Evolutionary conservation across 2,329 filamentous ascomycete species (phyloP).

Genomic region (Trichoderma afroharzianum): DNA sequence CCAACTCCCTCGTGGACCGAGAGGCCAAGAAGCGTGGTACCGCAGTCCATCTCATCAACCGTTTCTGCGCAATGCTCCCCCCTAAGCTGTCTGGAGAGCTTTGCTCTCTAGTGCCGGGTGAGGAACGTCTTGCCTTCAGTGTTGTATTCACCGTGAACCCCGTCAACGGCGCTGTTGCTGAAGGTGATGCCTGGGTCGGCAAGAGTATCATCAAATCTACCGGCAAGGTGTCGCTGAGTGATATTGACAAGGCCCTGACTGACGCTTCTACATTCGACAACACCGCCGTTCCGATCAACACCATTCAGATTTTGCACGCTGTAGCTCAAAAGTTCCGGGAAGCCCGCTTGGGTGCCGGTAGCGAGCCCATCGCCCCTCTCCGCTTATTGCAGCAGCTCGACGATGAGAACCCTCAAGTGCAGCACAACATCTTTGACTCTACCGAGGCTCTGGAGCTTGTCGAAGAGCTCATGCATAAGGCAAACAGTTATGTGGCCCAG

Average conservation of each 20-base stretch:
- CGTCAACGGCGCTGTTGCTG: slow-evolving; percentile 70
- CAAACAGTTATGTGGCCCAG: slow-evolving; percentile 84
- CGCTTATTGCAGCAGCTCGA: slow-evolving; percentile 90
- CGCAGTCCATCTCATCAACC: slow-evolving; percentile 90
- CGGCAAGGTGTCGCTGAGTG: slow-evolving; percentile 77
- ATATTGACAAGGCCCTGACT: slow-evolving; percentile 78
- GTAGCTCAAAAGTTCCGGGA: slow-evolving; percentile 90
- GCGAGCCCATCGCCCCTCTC: slow-evolving; percentile 76
- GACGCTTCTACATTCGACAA: slow-evolving; percentile 61
- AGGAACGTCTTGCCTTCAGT: slow-evolving; percentile 87
- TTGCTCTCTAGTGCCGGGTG: slow-evolving; percentile 79
- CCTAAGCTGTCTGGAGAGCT: slow-evolving; percentile 80
- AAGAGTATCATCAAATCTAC: slow-evolving; percentile 90
- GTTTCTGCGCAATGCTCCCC: slow-evolving; percentile 82
- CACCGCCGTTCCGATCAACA: slow-evolving; percentile 64
- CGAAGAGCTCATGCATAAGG: slow-evolving; percentile 92
- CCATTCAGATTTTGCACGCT: slow-evolving; percentile 75
- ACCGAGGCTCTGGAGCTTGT: slow-evolving; percentile 86
- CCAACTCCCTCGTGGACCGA: slow-evolving; percentile 89
- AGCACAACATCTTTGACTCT: slow-evolving; percentile 93
- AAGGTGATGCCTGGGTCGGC: slow-evolving; percentile 90
- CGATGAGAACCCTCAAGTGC: slow-evolving; percentile 95
- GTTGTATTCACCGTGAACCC: slow-evolving; percentile 90
- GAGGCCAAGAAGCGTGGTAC: slow-evolving; percentile 98
- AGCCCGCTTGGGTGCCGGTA: slow-evolving; percentile 74